Base-by-base conservation (phyloP, 2,329 filamentous ascomycete species). In the Paecilomyces fulvus region DNA sequence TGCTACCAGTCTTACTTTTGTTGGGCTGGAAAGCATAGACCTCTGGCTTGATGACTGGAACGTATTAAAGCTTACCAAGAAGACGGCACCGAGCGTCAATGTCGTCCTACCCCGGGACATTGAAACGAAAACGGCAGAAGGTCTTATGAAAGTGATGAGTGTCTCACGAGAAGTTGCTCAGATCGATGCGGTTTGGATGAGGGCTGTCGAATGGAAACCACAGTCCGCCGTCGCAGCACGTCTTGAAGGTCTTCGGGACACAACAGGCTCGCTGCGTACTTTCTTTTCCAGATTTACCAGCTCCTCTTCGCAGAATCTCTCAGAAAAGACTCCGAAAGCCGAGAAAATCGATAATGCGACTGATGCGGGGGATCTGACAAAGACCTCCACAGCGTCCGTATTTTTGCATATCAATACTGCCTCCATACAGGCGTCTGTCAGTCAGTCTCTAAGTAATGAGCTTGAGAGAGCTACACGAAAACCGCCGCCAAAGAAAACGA, bases 391-490 rank as follows among this genome's bases (percentile, higher is more conserved):
- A 0, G 88, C 90, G 0, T 90, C 87, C 14, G 92, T 97, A 30
- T 97, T 96, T 69, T 78, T 99, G 20, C 83, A 91, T 52, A 88
- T 95, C 20, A 96, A 89, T 51, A 92, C 91, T 8, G 92, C 92
- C 30, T 83, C 83, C 50, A 85, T 97, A 30, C 82, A 84, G 63
- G 95, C 92, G 0, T 88, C 83, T 51, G 85, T 96, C 0, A 79
- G 83, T 20, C 75, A 82, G 30, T 83, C 80, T 43, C 90, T 97
- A 64, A 85, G 90, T 2, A 81, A 86, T 1, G 95, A 99, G 69
- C 82, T 99, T 10, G 91, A 97, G 74, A 84, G 95, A 59, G 94
- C 95, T 14, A 99, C 95, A 0, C 96, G 97, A 75, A 99, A 99
- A 67, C 90, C 92, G 2, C 94, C 95, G 0, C 94, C 94, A 0